phyloP scores from a whole-genome alignment of 495 filamentous ascomycete genomes.

The Hypoxylon crocopeplum region DNA sequence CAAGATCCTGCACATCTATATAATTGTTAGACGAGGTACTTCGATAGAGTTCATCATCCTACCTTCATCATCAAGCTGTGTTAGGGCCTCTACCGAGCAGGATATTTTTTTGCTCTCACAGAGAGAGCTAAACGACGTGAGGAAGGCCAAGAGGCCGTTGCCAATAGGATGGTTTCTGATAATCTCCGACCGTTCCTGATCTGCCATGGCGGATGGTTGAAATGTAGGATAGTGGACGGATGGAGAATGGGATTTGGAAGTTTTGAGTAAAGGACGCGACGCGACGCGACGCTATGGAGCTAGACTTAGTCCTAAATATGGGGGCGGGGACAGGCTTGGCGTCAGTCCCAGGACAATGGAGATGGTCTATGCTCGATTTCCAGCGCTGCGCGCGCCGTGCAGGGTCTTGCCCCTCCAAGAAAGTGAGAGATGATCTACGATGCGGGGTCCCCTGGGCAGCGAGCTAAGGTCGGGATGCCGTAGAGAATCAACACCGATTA shows the following conservation, averaged over 20 bases:
- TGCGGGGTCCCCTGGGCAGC: not conserved
- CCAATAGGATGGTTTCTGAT: conserved; percentile 41
- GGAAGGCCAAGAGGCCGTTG: conserved; percentile 45
- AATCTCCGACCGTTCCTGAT: not conserved
- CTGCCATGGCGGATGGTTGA: too few species aligned
- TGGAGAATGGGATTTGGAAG: conserved; percentile 2
- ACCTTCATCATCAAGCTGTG: conserved; percentile 43
- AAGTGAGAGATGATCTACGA: not conserved
- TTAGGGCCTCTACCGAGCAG: conserved; percentile 33
- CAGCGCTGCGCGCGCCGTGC: not conserved
- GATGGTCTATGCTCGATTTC: not conserved
- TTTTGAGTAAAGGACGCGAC: not conserved
- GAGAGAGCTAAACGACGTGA: conserved; percentile 38
- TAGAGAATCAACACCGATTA: not conserved
- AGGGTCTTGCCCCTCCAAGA: too few species aligned
- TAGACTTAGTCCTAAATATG: conserved; percentile 4
- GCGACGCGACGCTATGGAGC: not conserved
- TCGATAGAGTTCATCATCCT: conserved; percentile 10
- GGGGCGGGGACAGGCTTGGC: conserved; percentile 1
- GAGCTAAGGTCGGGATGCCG: not conserved
- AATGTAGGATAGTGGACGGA: too few species aligned
- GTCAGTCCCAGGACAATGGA: conserved; percentile 3
- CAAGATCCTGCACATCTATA: conserved; percentile 33
- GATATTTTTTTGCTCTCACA: conserved; percentile 32
- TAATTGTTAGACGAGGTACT: conserved; percentile 18